Conservation (phyloP, 202 grass and related monocot species). For the Saccharum hybrid region DNA sequence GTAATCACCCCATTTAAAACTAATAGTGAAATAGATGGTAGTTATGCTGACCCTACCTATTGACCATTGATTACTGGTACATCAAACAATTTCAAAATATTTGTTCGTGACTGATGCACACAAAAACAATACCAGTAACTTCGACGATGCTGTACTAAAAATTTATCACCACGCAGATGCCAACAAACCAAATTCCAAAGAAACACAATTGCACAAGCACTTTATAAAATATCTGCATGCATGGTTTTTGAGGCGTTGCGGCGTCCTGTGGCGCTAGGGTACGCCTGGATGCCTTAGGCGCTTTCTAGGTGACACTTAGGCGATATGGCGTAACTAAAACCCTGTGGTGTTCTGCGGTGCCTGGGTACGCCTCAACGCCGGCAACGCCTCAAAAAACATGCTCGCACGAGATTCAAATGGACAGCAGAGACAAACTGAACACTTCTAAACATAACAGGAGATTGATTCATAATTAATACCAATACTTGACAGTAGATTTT, state of each 20-base stretch:
- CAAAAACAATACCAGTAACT: background rate
- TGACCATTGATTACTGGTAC: background rate
- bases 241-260: too few relatives aligned
- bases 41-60: background rate
- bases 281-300: too few relatives aligned
- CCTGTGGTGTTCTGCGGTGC: too few relatives aligned
- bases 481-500: background rate
- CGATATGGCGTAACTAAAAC: too few relatives aligned
- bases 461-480: background rate
- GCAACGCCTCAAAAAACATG: background rate
- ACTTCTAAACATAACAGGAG: background rate
- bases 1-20: background rate
- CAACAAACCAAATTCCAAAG: background rate
- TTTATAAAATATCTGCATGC: background rate
- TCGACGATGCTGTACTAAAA: background rate
- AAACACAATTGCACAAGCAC: background rate
- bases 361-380: too few relatives aligned
- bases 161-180: background rate
- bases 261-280: too few relatives aligned
- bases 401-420: background rate
- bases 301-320: too few relatives aligned
- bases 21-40: background rate
- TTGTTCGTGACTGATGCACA: background rate
- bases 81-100: background rate
- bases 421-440: background rate